Evolutionary conservation across 2,329 filamentous ascomycete genomes (phyloP).

Genomic region (Ascochyta rabiei): DNA sequence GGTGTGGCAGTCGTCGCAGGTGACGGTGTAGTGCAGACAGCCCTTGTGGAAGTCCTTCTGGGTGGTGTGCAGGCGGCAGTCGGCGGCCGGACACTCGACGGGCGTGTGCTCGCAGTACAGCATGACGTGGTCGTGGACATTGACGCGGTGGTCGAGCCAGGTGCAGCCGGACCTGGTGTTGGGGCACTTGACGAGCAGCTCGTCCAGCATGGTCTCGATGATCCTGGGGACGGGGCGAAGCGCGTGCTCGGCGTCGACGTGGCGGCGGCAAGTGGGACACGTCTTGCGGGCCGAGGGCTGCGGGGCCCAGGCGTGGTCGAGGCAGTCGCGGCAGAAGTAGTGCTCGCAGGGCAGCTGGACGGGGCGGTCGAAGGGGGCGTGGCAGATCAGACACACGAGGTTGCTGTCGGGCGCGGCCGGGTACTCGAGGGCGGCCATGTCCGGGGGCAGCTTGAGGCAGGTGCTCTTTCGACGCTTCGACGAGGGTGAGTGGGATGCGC

Average conservation of each 20-base stretch:
- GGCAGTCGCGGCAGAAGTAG: constrained; percentile 66
- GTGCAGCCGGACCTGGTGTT: constrained; percentile 61
- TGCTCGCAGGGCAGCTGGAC: constrained; percentile 66
- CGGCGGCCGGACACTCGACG: constrained; percentile 58
- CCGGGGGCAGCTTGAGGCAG: constrained; percentile 50
- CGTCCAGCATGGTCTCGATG: constrained; percentile 66
- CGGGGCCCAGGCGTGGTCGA: constrained; percentile 51
- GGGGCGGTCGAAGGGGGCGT: constrained; percentile 65
- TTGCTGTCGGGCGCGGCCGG: constrained; percentile 63
- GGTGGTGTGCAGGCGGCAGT: constrained; percentile 59
- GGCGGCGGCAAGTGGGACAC: constrained; percentile 64
- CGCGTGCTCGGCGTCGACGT: constrained; percentile 42
- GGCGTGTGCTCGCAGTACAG: constrained; percentile 64
- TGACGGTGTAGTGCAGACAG: constrained; percentile 61
- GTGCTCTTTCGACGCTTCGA: constrained; percentile 44
- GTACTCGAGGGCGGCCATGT: constrained; percentile 65
- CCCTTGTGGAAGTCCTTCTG: constrained; percentile 61
- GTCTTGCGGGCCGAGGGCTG: constrained; percentile 43
- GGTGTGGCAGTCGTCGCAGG: constrained; percentile 60
- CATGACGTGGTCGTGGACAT: constrained; percentile 64
- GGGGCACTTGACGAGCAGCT: constrained; percentile 65
- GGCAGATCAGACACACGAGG: constrained; percentile 69
- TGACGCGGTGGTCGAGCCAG: constrained; percentile 60
- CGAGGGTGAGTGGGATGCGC: constrained; percentile 47
- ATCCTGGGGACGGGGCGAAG: constrained; percentile 57